Evolutionary conservation across 2,329 filamentous ascomycete species (phyloP), one percentile per base, ranked within the genome.

Genomic region (Cryphonectria nitschkei): DNA sequence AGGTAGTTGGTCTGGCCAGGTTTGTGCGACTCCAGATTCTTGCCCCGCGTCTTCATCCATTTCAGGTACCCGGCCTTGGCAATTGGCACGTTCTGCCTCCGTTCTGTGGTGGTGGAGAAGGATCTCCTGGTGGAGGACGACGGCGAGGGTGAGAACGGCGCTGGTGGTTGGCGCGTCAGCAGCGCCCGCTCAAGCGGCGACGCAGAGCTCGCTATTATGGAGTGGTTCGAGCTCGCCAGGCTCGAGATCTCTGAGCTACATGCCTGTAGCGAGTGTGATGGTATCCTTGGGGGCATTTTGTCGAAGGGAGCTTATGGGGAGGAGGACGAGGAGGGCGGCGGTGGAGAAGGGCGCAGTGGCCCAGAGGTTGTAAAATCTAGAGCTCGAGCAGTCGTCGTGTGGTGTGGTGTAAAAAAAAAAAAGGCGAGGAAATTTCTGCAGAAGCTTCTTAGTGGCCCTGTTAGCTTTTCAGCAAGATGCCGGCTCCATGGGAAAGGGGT

Each of bases 21-120:
- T 37, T 34, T 67, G 71, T 65, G 72, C 63, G 68, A 65, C 65
- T 73, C 69, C 26, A 76, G 74, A 26, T 62, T 22, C 9, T 70
- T 62, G 37, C 74, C 76, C 3, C 54, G 52, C 26, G 34, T 66
- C 56, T 73, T 73, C 34, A 78, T 62, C 82, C 82, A 86, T 5
- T 77, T 70, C 39, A 79, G 78, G 78, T 85, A 84, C 50, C 72
- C 70, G 70, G 79, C 77, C 13, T 83, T 82, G 41, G 73, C 74
- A 67, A 77, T 77, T 68, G 78, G 80, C 75, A 79, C 58, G 81
- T 76, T 83, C 82, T 68, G 54, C 60, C 78, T 77, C 58, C 76
- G 78, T 64, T 78, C 78, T 67, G 79, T 75, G 32, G 83, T 84
- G 58, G 82, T 80, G 68, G 81, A 82, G 72, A 85, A 84, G 61